Percentiles rank a stretch among this genome's conserved stretches.
Evolutionary conservation across 495 filamentous ascomycete genomes (phyloP).

Genomic region (Lindgomyces ingoldianus): DNA sequence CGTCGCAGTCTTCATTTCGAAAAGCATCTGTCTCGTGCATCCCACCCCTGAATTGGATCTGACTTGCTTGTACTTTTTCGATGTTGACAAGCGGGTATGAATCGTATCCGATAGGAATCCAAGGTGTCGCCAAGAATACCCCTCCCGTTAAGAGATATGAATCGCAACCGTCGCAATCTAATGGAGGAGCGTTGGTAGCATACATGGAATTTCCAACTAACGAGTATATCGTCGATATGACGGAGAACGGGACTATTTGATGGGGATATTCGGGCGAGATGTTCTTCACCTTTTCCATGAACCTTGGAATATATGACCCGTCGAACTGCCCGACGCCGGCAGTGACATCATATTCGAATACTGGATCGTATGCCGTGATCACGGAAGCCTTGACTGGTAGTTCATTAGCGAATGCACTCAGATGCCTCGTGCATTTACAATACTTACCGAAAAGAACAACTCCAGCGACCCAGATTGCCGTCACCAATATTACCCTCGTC

Average conservation of each 20-base stretch:
- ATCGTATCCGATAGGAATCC: constrained; percentile 8
- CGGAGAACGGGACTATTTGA: not conserved
- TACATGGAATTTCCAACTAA: constrained; percentile 7
- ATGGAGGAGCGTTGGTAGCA: not conserved
- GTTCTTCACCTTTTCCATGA: not conserved
- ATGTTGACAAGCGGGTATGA: constrained; percentile 9
- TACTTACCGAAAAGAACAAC: constrained; percentile 12
- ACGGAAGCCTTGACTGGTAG: constrained; percentile 7
- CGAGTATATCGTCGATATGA: not conserved
- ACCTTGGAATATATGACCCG: constrained; percentile 4
- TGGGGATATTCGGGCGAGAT: not conserved
- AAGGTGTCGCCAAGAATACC: constrained; percentile 9
- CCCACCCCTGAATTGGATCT: constrained; percentile 4
- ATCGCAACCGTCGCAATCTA: constrained; percentile 9
- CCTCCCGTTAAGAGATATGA: constrained; percentile 16
- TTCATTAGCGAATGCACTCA: not conserved
- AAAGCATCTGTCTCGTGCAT: not conserved
- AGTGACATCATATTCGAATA: constrained; percentile 7
- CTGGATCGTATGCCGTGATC: constrained; percentile 3
- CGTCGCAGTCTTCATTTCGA: constrained; percentile 4
- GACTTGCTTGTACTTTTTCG: not conserved
- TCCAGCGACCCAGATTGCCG: constrained; percentile 5
- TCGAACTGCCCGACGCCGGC: constrained; percentile 18
- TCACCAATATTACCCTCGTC: not conserved
- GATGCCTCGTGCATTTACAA: not conserved